phyloP scores from a whole-genome alignment of 345 rosid species.

The Cardamine resedifolia region DNA sequence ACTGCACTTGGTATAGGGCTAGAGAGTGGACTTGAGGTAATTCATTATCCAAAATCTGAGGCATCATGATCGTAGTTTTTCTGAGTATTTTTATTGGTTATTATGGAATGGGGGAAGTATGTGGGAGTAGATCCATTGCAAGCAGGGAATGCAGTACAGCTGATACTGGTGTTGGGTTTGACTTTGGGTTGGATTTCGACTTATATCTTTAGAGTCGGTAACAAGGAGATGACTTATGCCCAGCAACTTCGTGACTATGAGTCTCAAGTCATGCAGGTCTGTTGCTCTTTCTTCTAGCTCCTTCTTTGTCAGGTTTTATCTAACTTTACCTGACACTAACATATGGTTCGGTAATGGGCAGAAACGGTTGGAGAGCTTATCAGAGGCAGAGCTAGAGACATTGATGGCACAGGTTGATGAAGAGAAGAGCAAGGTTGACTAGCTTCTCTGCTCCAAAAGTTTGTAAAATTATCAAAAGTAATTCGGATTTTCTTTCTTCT shows the following conservation, averaged over 20 bases:
- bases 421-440: slow-evolving; percentile 57
- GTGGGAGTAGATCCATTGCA: slow-evolving; percentile 83
- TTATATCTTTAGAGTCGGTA: slow-evolving; percentile 86
- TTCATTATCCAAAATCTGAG: not conserved
- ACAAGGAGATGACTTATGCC: slow-evolving; percentile 98
- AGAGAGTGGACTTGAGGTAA: slow-evolving; percentile 94
- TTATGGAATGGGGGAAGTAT: slow-evolving; percentile 47
- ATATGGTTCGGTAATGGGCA: slow-evolving; percentile 35
- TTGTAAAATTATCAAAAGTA: not conserved
- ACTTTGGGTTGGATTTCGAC: slow-evolving; percentile 94
- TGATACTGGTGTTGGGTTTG: slow-evolving; percentile 80
- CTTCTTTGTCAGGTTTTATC: not conserved
- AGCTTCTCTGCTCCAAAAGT: slow-evolving; percentile 12
- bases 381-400: slow-evolving; percentile 83
- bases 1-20: slow-evolving; percentile 70
- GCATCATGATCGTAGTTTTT: not conserved
- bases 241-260: slow-evolving; percentile 95
- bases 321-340: not conserved
- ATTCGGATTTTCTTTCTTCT: slow-evolving; percentile 11
- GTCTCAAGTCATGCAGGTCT: slow-evolving; percentile 94
- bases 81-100: not conserved
- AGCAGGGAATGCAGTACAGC: slow-evolving; percentile 89
- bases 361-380: slow-evolving; percentile 87
- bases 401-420: slow-evolving; percentile 94
- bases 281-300: no score